Conservation (phyloP, 768 basidiomycete genomes). For the Agrocybe pediades region DNA sequence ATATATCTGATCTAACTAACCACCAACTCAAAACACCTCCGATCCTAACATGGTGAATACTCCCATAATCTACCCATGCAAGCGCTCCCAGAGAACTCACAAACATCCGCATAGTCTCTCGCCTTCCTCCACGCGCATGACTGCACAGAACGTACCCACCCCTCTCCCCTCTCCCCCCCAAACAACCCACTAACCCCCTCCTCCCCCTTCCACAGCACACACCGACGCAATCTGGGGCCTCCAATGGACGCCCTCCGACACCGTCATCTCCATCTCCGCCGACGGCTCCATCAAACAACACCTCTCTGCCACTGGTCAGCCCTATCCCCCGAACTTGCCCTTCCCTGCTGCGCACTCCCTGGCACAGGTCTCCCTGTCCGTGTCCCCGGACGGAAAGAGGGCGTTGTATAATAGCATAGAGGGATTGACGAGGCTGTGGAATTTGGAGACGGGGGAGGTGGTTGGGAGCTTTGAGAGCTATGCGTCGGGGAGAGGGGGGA, state of each 20-base stretch:
- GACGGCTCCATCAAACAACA: constrained; percentile 79
- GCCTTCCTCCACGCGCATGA: constrained; percentile 74
- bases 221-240: constrained; percentile 80
- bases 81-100: background rate
- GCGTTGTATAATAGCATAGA: constrained; percentile 85
- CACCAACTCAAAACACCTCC: constrained; percentile 2
- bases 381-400: constrained; percentile 60
- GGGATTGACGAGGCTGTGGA: constrained; percentile 78
- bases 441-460: constrained; percentile 62
- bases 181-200: constrained; percentile 27
- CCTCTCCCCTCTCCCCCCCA: constrained; percentile 28
- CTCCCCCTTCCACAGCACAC: constrained; percentile 59
- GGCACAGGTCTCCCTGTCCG: constrained; percentile 81
- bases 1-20: too few species aligned
- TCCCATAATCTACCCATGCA: background rate
- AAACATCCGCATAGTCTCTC: constrained; percentile 30
- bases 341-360: constrained; percentile 78
- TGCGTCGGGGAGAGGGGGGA: constrained; percentile 51
- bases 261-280: constrained; percentile 70
- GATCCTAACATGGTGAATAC: constrained; percentile 32
- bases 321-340: constrained; percentile 46
- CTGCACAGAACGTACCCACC: constrained; percentile 72
- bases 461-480: constrained; percentile 77
- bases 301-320: constrained; percentile 67
- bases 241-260: constrained; percentile 68